Conservation (phyloP, 441 rosid species). For the Mallotus repandus region DNA sequence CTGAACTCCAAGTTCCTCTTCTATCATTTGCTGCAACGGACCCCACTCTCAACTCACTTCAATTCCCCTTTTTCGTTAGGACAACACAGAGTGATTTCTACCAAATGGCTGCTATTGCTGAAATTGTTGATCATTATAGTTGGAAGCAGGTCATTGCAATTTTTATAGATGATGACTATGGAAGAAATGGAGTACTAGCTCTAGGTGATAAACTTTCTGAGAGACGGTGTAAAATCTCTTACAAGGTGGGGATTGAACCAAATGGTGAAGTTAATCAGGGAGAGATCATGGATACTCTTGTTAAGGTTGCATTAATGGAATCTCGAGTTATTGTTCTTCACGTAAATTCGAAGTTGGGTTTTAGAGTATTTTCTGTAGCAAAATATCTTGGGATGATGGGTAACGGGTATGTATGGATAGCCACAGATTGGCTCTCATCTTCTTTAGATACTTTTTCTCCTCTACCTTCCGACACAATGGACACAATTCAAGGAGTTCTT, state of each 20-base stretch:
- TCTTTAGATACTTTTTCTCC: conserved; percentile 58
- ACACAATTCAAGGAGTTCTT: conserved; percentile 75
- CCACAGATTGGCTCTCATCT: conserved; percentile 82
- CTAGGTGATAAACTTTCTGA: conserved; percentile 70
- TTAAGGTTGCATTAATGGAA: conserved; percentile 70
- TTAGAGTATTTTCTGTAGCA: conserved; percentile 57
- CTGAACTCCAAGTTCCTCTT: conserved; percentile 73
- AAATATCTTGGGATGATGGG: conserved; percentile 80
- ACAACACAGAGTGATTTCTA: conserved; percentile 68
- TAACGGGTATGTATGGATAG: conserved; percentile 90
- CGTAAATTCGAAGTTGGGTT: conserved; percentile 49
- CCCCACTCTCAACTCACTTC: conserved; percentile 69
- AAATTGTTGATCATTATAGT: conserved; percentile 55
- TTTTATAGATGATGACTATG: conserved; percentile 77
- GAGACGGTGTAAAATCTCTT: conserved; percentile 63
- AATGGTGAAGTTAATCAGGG: conserved; percentile 30
- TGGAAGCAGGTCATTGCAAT: conserved; percentile 87
- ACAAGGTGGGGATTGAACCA: conserved; percentile 61
- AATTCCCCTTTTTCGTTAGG: conserved; percentile 79
- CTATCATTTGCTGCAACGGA: conserved; percentile 84
- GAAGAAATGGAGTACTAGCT: conserved; percentile 72
- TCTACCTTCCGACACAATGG: conserved; percentile 56
- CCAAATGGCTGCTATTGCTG: conserved; percentile 85
- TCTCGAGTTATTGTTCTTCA: conserved; percentile 77
- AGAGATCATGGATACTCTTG: conserved; percentile 64